Base-by-base conservation (phyloP, 1,284 basidiomycete genomes). In the Leccinum griseonigrum region DNA sequence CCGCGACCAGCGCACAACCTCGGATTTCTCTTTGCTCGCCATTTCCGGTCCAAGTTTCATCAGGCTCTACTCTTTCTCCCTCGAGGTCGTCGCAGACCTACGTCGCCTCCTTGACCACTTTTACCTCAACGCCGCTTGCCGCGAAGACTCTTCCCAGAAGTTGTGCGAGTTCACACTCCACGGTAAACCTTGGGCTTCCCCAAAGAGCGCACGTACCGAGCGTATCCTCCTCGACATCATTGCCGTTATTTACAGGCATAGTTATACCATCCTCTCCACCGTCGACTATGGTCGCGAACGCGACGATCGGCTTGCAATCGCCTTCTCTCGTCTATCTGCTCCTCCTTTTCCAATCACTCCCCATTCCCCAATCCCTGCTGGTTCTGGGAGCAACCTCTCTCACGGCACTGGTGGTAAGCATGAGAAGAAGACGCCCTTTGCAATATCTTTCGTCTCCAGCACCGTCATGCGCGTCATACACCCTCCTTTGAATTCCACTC, bases 231-330 rank as follows among this genome's bases (percentile, higher is more conserved):
- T 91, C 61, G 83, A 88, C 66, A 82, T 92, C 60, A 72, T 92
- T 59, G 74, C 82, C 50, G 76, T 86, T 65, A 77, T 92, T 52
- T 84, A 87, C 68, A 81, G 83, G 60, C 82, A 82, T 71, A 86
- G 86, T 51, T 89, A 85, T 68, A 76, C 76, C 31, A 87, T 86
- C 67, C 76, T 91, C 16, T 89, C 88, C 22, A 83, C 82, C 40
- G 79, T 92, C 65, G 89, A 91, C 74, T 92, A 91, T 71, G 90
- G 89, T 22, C 81, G 87, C 60, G 90, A 92, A 73, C 79, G 77
- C 57, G 89, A 91, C 67, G 90, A 92, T 73, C 83, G 85, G 53
- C 70, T 91, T 18, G 83, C 84, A 54, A 81, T 91, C 69, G 81
- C 85, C 22, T 91, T 92, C 74, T 87, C 87, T 16, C 82, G 78